These are phyloP conservation scores for Pyronema domesticum DNA, from an alignment of 495 filamentous ascomycete genomes.

Conservation along the genomic window DNA sequence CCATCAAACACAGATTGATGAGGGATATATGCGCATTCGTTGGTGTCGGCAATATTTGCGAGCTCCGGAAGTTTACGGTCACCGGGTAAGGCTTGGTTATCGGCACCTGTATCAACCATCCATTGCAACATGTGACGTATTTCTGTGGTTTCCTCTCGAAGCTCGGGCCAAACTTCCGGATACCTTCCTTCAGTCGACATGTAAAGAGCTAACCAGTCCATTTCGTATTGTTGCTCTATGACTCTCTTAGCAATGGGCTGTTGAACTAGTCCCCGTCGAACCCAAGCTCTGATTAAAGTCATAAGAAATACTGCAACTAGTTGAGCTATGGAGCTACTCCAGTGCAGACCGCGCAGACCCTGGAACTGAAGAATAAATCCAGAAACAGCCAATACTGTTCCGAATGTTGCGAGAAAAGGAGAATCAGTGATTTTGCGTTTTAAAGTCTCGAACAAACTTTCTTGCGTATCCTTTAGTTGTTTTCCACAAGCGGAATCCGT, in stretches of 20 bases:
- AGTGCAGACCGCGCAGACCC: slow-evolving; percentile 16
- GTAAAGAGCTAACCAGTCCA: slow-evolving; percentile 17
- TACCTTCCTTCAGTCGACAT: not conserved
- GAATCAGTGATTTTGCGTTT: too few relatives aligned
- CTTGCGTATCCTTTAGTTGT: too few relatives aligned
- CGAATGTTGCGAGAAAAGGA: too few relatives aligned
- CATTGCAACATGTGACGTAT: not conserved
- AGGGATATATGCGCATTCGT: too few relatives aligned
- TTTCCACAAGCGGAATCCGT: too few relatives aligned
- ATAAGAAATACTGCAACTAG: slow-evolving; percentile 12
- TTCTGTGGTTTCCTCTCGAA: not conserved
- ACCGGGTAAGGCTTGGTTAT: too few relatives aligned
- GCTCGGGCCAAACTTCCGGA: too few relatives aligned
- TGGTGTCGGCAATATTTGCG: too few relatives aligned
- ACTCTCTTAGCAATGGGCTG: not conserved
- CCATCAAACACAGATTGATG: too few relatives aligned
- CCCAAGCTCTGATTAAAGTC: slow-evolving; percentile 8
- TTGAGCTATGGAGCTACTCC: slow-evolving; percentile 16
- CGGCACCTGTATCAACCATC: not conserved
- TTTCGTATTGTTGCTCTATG: slow-evolving; percentile 7
- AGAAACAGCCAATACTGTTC: slow-evolving; percentile 7
- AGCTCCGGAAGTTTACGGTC: too few relatives aligned
- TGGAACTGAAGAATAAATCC: slow-evolving; percentile 23
- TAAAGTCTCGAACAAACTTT: too few relatives aligned
- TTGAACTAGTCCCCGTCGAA: slow-evolving; percentile 12